Percentiles rank a stretch among this genome's conserved stretches.
phyloP scores from a whole-genome alignment of 2,329 filamentous ascomycete genomes.

The Aplosporella prunicola region DNA sequence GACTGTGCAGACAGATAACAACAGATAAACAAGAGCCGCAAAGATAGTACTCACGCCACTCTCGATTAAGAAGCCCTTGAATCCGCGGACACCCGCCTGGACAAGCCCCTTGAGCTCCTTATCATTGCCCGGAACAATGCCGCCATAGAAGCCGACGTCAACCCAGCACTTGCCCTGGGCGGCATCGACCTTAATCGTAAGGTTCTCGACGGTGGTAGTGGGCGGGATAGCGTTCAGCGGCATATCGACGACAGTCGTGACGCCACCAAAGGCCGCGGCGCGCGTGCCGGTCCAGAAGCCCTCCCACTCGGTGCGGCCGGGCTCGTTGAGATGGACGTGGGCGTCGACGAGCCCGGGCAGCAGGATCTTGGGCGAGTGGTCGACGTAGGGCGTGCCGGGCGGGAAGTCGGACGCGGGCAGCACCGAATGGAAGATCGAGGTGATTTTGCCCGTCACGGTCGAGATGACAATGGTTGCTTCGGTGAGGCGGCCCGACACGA shows the following conservation, averaged over 20 bases:
- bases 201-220: constrained; percentile 75
- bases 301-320: constrained; percentile 95
- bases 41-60: constrained; percentile 61
- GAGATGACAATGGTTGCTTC: constrained; percentile 79
- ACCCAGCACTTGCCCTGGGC: constrained; percentile 90
- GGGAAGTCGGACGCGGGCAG: constrained; percentile 71
- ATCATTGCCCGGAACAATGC: constrained; percentile 83
- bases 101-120: constrained; percentile 71
- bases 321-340: constrained; percentile 96
- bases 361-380: constrained; percentile 77
- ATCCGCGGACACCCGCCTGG: constrained; percentile 77
- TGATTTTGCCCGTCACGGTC: constrained; percentile 71
- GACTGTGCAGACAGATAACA: too few relatives aligned
- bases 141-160: constrained; percentile 97
- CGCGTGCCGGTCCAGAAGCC: constrained; percentile 92
- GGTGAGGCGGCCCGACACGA: constrained; percentile 67
- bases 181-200: constrained; percentile 78
- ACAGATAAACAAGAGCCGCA: too few relatives aligned
- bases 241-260: constrained; percentile 97
- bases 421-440: constrained; percentile 61
- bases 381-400: constrained; percentile 59
- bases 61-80: constrained; percentile 97
- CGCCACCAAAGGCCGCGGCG: constrained; percentile 88
- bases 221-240: constrained; percentile 94
- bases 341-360: constrained; percentile 91